A percentile compares a stretch with the other conserved stretches of the same genome.
Evolutionary conservation across 2,329 filamentous ascomycete genomes (phyloP).

Genomic region (Fusarium pseudograminearum): DNA sequence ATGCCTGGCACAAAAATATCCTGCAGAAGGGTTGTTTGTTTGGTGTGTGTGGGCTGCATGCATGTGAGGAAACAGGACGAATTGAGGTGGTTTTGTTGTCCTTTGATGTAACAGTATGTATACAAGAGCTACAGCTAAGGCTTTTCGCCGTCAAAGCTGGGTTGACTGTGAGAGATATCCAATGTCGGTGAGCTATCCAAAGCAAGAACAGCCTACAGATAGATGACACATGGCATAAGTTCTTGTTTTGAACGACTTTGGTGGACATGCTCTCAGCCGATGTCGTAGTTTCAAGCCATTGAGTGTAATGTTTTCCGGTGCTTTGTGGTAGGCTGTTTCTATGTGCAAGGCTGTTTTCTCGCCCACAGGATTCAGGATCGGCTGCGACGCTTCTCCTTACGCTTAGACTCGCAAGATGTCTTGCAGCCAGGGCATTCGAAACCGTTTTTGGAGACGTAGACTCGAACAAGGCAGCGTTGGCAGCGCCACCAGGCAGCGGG

Average conservation of each 20-base stretch:
- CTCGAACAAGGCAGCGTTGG: constrained; percentile 62
- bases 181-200: constrained; percentile 18
- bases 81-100: constrained; percentile 13
- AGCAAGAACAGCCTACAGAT: constrained; percentile 1
- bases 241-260: background rate
- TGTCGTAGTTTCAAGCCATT: constrained; percentile 24
- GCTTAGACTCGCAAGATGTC: constrained; percentile 59
- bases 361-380: constrained; percentile 34
- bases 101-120: constrained; percentile 20
- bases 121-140: constrained; percentile 28
- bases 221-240: background rate
- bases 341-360: constrained; percentile 23
- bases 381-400: constrained; percentile 53
- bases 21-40: constrained; percentile 7
- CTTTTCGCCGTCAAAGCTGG: constrained; percentile 11
- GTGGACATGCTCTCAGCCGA: background rate
- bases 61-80: constrained; percentile 15
- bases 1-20: constrained; percentile 8
- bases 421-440: constrained; percentile 64
- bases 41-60: background rate
- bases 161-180: constrained; percentile 3
- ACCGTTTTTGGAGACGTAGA: constrained; percentile 55
- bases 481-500: constrained; percentile 66
- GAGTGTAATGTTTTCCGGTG: constrained; percentile 20
- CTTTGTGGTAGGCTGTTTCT: constrained; percentile 23